These are phyloP conservation scores for Digitaria exilis DNA, from an alignment of 202 grass and related monocot species.

Conservation along the genomic window DNA sequence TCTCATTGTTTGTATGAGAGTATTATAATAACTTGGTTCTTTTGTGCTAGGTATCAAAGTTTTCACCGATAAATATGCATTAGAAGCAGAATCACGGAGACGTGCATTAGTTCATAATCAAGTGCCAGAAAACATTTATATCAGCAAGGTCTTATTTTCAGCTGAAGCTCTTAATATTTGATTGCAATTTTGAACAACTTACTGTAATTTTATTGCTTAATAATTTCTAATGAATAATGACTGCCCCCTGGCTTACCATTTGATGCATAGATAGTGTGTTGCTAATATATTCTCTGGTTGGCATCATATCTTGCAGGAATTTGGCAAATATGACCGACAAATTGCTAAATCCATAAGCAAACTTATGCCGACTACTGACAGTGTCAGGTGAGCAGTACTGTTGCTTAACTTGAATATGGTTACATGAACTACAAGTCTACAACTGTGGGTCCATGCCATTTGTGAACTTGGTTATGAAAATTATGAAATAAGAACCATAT, in stretches of 20 bases:
- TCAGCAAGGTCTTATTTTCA: conserved; percentile 62
- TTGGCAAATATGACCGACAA: conserved; percentile 66
- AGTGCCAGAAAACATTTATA: conserved; percentile 58
- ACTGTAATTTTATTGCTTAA: conserved; percentile 25
- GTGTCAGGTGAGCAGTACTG: conserved; percentile 63
- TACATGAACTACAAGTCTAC: background rate
- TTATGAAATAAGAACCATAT: conserved; percentile 8
- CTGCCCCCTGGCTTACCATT: background rate
- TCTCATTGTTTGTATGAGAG: conserved; percentile 2
- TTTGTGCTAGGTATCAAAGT: conserved; percentile 68
- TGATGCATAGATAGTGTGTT: conserved; percentile 25
- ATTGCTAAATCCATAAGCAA: conserved; percentile 77
- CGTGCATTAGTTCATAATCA: conserved; percentile 64
- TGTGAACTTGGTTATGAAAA: conserved; percentile 2
- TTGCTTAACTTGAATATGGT: background rate
- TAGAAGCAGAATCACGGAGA: conserved; percentile 70
- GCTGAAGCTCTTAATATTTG: conserved; percentile 16
- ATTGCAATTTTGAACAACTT: conserved; percentile 29
- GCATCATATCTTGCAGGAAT: conserved; percentile 61
- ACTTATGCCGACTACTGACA: conserved; percentile 74
- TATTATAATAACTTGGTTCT: conserved; percentile 1
- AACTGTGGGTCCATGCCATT: background rate
- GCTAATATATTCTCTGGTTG: conserved; percentile 15
- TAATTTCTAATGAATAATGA: conserved; percentile 15
- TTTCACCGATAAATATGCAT: conserved; percentile 68